phyloP scores from a whole-genome alignment of 495 filamentous ascomycete genomes.

The Penicillium subrubescens region DNA sequence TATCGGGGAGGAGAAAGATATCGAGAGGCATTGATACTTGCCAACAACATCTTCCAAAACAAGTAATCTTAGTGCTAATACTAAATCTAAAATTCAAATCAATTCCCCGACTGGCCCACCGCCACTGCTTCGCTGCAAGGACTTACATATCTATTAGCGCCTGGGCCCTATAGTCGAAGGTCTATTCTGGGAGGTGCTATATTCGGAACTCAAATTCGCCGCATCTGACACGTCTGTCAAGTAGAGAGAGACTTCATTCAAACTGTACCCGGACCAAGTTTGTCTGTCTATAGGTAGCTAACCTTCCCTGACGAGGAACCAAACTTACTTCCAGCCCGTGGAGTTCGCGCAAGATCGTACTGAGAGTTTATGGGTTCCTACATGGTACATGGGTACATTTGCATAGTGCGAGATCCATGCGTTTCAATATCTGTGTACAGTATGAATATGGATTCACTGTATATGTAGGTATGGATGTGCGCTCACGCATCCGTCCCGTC shows the following conservation, averaged over 20 bases:
- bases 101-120: slow-evolving; percentile 27
- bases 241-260: not conserved
- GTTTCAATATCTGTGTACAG: not conserved
- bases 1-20: not conserved
- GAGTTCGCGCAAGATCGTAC: slow-evolving; percentile 17
- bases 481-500: not conserved
- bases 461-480: not conserved
- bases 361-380: slow-evolving; percentile 4
- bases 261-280: not conserved
- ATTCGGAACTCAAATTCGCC: slow-evolving; percentile 30
- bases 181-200: slow-evolving; percentile 17
- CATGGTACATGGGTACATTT: slow-evolving; percentile 4
- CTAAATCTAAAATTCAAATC: slow-evolving; percentile 1
- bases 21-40: not conserved
- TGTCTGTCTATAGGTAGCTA: not conserved
- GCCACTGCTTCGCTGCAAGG: slow-evolving; percentile 28
- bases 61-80: no score
- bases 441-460: no score
- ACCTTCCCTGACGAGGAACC: slow-evolving; percentile 11
- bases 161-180: slow-evolving; percentile 10
- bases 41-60: not conserved
- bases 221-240: slow-evolving; percentile 29
- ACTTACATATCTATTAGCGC: slow-evolving; percentile 27
- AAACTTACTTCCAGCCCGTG: slow-evolving; percentile 16
- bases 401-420: slow-evolving; percentile 1